Evolutionary conservation across 495 filamentous ascomycete species (phyloP).

Genomic region (Lindgomyces ingoldianus): DNA sequence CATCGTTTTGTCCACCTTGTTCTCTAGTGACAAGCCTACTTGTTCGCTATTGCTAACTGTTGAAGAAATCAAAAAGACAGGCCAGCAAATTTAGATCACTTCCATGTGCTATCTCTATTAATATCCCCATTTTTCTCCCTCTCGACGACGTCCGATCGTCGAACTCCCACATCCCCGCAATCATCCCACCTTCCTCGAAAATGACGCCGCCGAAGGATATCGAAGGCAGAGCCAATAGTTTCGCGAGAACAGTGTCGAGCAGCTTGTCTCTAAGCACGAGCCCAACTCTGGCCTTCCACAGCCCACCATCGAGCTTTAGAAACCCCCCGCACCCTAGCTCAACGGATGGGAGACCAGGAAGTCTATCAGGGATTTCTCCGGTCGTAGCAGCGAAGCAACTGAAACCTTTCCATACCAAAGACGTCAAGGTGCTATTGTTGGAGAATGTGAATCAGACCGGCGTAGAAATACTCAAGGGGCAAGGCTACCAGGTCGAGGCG

Average conservation of each 20-base stretch:
- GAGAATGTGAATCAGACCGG: slow-evolving; percentile 96
- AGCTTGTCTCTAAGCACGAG: slow-evolving; percentile 49
- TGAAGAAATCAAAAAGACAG: no score
- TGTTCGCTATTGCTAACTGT: no score
- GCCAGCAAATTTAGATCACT: no score
- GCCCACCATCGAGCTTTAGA: slow-evolving; percentile 55
- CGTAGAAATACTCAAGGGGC: slow-evolving; percentile 71
- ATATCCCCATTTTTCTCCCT: no score
- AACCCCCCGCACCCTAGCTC: slow-evolving; percentile 16
- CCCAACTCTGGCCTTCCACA: slow-evolving; percentile 66
- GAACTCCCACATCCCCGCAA: background rate
- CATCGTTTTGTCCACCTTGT: no score
- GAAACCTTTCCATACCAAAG: slow-evolving; percentile 92
- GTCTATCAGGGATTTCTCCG: background rate
- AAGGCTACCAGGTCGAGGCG: slow-evolving; percentile 96
- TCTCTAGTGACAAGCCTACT: no score
- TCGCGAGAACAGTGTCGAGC: slow-evolving; percentile 23
- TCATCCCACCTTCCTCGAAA: background rate
- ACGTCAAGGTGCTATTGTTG: slow-evolving; percentile 92
- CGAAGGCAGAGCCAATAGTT: background rate
- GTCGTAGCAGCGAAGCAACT: slow-evolving; percentile 65
- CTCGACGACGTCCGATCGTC: no score
- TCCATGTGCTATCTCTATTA: no score
- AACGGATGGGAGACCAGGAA: slow-evolving; percentile 4
- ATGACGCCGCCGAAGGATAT: slow-evolving; percentile 34